These are phyloP conservation scores for Nicotiana sylvestris DNA, from an alignment of 257 asterid genomes.

Conservation along the genomic window DNA sequence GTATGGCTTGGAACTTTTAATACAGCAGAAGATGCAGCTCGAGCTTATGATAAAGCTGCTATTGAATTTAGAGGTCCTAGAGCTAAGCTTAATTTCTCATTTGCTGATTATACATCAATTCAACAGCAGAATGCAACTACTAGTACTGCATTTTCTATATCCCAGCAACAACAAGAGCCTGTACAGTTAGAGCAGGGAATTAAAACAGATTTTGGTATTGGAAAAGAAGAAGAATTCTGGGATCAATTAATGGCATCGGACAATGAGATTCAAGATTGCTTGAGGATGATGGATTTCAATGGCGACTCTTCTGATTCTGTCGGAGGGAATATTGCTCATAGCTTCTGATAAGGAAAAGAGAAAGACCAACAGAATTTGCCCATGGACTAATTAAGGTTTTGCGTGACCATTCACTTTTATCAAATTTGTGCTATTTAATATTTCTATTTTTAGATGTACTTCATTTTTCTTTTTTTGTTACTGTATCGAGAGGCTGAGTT, in stretches of 20 bases:
- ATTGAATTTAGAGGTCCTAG: conserved; percentile 81
- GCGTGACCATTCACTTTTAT: no score
- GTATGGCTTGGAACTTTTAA: conserved; percentile 64
- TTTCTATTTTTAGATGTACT: no score
- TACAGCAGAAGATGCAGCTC: conserved; percentile 47
- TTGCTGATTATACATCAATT: conserved; percentile 43
- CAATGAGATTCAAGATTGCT: conserved; percentile 44
- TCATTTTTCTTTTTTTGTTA: no score
- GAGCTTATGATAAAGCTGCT: conserved; percentile 79
- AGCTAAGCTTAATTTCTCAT: conserved; percentile 74
- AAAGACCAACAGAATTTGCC: no score
- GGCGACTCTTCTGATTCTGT: conserved; percentile 42
- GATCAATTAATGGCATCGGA: conserved; percentile 18
- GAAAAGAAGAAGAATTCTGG: background rate
- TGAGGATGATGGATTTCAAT: conserved; percentile 43
- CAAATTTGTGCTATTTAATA: no score
- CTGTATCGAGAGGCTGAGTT: no score
- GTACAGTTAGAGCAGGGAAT: background rate
- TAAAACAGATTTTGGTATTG: conserved; percentile 19
- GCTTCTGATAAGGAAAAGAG: background rate
- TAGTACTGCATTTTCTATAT: background rate
- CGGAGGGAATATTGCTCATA: conserved; percentile 4
- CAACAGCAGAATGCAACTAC: background rate
- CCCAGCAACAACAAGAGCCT: background rate
- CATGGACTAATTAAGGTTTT: no score